Conservation (phyloP, 257 asterid species). For the Lithospermum erythrorhizon region DNA sequence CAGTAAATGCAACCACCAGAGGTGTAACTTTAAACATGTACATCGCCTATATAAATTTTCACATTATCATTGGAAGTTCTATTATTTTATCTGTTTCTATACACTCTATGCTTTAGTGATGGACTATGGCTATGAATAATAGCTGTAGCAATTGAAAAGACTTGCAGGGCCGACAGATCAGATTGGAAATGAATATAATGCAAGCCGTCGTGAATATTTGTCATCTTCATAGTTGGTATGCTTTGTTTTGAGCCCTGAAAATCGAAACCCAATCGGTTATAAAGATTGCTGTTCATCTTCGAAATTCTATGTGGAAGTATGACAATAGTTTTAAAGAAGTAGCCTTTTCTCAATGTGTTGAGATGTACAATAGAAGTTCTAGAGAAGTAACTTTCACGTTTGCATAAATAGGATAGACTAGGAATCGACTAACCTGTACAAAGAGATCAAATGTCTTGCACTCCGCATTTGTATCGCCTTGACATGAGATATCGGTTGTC, state of each 20-base stretch:
- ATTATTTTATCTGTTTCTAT: conserved; percentile 30
- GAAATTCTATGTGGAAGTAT: not conserved
- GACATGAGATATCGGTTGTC: conserved; percentile 15
- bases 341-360: too few relatives aligned
- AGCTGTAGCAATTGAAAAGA: conserved; percentile 67
- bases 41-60: not conserved
- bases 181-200: conserved; percentile 64
- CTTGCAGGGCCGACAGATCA: conserved; percentile 61
- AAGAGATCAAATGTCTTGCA: conserved; percentile 61
- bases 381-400: not conserved
- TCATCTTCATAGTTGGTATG: conserved; percentile 55
- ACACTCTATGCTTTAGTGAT: conserved; percentile 37
- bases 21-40: not conserved
- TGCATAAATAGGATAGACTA: not conserved
- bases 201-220: conserved; percentile 59
- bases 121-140: conserved; percentile 58
- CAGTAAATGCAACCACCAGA: not conserved
- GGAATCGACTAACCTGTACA: conserved; percentile 41
- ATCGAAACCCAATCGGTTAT: not conserved
- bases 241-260: conserved; percentile 65
- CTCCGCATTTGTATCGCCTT: conserved; percentile 24
- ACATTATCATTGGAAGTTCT: not conserved
- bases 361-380: not conserved
- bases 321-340: too few relatives aligned
- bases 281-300: too few relatives aligned